Base-by-base conservation (phyloP, 345 rosid genomes). In the Fremontodendron californicum region DNA sequence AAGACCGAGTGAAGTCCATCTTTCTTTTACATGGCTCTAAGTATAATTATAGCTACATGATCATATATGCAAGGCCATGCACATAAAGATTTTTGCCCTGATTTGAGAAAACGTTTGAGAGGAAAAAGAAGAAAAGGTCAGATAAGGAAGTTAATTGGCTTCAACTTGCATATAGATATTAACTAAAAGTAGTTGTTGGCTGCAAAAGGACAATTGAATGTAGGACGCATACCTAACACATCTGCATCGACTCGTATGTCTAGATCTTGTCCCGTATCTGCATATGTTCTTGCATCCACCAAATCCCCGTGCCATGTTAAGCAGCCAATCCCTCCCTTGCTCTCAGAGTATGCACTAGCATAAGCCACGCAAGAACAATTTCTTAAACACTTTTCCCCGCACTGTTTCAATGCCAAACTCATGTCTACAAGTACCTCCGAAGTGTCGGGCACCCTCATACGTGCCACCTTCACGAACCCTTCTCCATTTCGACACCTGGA, bases 331-430 rank as follows among this genome's bases (percentile, higher is more conserved):
- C 87, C 90, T 10, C 78, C 82, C 19, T 77, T 71, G 7, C 37
- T 77, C n/a, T 80, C 85, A n/a, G 80, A 75, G 75, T 84, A 80
- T 27, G 92, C 87, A n/a, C 79, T 78, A 1, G 92, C 82, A 76
- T 85, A 91, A 73, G 89, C 96, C 1, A 75, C 74, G 74, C 94
- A 93, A 12, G 91, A 82, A 57, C 93, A 91, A 63, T 90, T 80
- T 46, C 73, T 79, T 70, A 82, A 68, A 54, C 97, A 87, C 62
- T 63, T 66, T 6, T 84, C 18, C 77, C 69, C 52, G 16, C 97
- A 89, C 0, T 74, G 83, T 33, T 83, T 77, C 62, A 83, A 54
- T 48, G 78, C 85, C 85, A 86, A 78, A 75, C 76, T 81, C 90
- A 73, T 74, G 75, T 90, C 72, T 25, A 78, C 86, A 13, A 3